Evolutionary conservation across 177 flowering plant genomes (phyloP).

Genomic region (Tripterygium wilfordii): DNA sequence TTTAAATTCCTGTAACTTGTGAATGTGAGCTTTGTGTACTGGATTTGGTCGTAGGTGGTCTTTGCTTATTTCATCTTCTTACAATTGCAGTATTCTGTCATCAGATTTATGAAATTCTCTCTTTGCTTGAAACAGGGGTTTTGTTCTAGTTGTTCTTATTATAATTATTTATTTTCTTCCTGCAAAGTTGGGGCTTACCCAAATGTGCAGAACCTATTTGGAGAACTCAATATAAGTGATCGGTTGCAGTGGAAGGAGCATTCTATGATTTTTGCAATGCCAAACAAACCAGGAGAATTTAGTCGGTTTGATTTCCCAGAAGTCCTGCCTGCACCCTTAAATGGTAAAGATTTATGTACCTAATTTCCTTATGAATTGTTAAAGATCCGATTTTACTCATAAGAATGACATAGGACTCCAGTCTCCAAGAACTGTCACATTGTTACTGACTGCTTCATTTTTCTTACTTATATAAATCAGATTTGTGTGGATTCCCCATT

Average conservation of each 20-base stretch:
- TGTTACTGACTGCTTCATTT: too few species aligned
- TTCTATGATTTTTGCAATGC: slow-evolving; percentile 99
- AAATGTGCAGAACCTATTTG: slow-evolving; percentile 87
- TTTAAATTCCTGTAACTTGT: neutral
- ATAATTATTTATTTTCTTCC: neutral
- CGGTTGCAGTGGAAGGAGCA: slow-evolving; percentile 99
- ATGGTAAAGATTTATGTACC: slow-evolving; percentile 75
- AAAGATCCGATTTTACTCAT: too few species aligned
- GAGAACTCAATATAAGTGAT: slow-evolving; percentile 91
- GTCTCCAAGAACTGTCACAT: too few species aligned
- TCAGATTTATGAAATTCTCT: too few species aligned
- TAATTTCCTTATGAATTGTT: neutral
- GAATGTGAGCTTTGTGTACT: too few species aligned
- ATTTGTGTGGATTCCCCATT: neutral
- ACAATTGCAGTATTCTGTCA: neutral
- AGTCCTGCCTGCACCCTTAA: slow-evolving; percentile 78
- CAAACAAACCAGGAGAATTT: slow-evolving; percentile 90
- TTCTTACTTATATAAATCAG: neutral
- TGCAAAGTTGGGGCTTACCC: slow-evolving; percentile 93
- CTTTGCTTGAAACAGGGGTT: neutral
- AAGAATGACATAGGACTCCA: too few species aligned
- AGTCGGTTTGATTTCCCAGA: slow-evolving; percentile 97
- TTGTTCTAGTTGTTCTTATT: neutral
- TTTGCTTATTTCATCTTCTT: neutral
- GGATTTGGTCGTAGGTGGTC: too few species aligned